Evolutionary conservation across 768 basidiomycete genomes (phyloP).

Genomic region (Leccinum fibrillosum): DNA sequence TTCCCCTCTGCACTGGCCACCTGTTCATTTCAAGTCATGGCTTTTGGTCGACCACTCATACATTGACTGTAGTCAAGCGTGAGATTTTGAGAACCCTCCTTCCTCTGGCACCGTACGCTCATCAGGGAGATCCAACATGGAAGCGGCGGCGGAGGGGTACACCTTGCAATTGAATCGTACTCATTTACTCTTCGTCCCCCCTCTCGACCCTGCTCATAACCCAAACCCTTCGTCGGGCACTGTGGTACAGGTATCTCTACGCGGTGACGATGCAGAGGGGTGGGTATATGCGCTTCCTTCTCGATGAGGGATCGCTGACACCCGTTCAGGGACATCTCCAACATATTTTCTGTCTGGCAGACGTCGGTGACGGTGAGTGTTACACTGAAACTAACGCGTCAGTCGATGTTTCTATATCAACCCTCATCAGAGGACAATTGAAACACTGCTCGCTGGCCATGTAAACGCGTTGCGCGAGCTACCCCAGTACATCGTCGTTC

Average conservation of each 20-base stretch:
- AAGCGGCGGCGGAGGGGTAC: constrained; percentile 3
- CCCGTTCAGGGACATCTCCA: constrained; percentile 2
- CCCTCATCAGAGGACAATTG: constrained; percentile 18
- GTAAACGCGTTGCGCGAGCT: constrained; percentile 10
- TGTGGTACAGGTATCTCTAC: constrained; percentile 26
- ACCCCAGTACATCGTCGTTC: constrained; percentile 15
- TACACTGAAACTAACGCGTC: background rate
- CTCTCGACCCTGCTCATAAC: background rate
- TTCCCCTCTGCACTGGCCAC: background rate
- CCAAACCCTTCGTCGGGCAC: constrained; percentile 8
- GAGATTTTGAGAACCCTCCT: background rate
- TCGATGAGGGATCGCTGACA: background rate
- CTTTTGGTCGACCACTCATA: background rate
- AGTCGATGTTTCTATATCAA: background rate
- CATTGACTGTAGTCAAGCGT: background rate
- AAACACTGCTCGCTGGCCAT: constrained; percentile 24
- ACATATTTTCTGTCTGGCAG: constrained; percentile 4
- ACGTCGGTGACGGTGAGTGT: constrained; percentile 20
- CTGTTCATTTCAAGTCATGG: background rate
- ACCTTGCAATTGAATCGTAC: constrained; percentile 21
- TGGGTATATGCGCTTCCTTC: constrained; percentile 21
- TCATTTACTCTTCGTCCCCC: constrained; percentile 23
- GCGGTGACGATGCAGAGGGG: constrained; percentile 12
- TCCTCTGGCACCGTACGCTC: background rate
- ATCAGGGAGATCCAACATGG: background rate